Evolutionary conservation across 352 stramenopile species (phyloP), one percentile per base, ranked within the genome.

Genomic region (Pilasporangium apinafurcum): DNA sequence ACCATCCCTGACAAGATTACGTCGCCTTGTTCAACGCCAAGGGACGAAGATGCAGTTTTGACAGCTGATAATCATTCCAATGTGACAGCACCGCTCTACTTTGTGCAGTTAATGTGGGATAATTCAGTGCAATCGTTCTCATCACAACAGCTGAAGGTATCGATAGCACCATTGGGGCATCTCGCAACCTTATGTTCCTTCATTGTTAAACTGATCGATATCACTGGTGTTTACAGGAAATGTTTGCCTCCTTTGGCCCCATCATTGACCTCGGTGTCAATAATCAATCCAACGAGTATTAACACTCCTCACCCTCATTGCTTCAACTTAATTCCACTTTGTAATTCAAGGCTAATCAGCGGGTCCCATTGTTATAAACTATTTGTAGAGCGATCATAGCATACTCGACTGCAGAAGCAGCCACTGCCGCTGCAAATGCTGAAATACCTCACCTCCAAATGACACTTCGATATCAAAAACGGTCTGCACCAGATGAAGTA

Each of bases 21-120:
- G 27, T n/a, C 8, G 28, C n/a, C 16, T 21, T 8, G n/a, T 22
- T 24, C 18, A 39, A 30, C 1, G 33, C n/a, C 30, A 30, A 29
- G 5, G 12, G 5, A 4, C 17, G 3, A 1, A 20, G 0, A 13
- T 4, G 14, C 17, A 44, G 10, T 2, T 48, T 1, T 13, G n/a
- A n/a, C 29, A 10, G 8, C 13, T 26, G 8, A 13, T 9, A 38
- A 10, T 38, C 12, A 33, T 27, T 20, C 17, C 44, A 2, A 25
- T 37, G n/a, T 28, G 17, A 17, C 26, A 44, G 24, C n/a, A n/a
- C n/a, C n/a, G 31, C 16, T 29, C 18, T 44, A 73, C 44, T 79
- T 59, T 31, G 37, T 73, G 22, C 67, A 80, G 40, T 52, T 59
- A 12, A 56, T 59, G 28, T 80, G 67, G 67, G 52, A 69, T 36